phyloP scores from a whole-genome alignment of 768 basidiomycete genomes.

The Suillus plorans region DNA sequence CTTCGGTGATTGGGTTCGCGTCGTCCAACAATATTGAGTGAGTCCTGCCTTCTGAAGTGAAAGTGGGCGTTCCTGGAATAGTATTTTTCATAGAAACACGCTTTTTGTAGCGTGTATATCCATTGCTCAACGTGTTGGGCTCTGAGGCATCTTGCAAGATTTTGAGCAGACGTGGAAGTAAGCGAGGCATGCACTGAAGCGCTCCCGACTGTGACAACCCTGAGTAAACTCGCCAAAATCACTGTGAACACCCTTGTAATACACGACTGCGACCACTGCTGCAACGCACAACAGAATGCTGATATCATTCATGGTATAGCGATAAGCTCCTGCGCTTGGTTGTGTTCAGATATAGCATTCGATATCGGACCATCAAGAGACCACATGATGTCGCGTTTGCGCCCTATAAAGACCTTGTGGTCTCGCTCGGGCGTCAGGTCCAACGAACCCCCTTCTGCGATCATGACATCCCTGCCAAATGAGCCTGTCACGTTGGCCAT shows the following conservation, averaged over 20 bases:
- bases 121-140: slow-evolving; percentile 16
- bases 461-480: slow-evolving; percentile 10
- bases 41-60: slow-evolving; percentile 41
- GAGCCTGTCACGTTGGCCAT: slow-evolving; percentile 69
- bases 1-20: slow-evolving; percentile 53
- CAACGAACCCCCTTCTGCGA: slow-evolving; percentile 20
- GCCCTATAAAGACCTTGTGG: slow-evolving; percentile 37
- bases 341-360: not conserved
- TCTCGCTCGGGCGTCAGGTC: slow-evolving; percentile 27
- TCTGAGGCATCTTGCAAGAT: slow-evolving; percentile 34
- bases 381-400: slow-evolving; percentile 19
- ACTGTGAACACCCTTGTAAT: not conserved
- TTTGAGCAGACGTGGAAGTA: slow-evolving; percentile 64
- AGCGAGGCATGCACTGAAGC: slow-evolving; percentile 54
- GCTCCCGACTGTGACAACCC: not conserved
- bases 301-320: not conserved
- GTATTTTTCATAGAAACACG: slow-evolving; percentile 37
- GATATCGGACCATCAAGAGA: not conserved
- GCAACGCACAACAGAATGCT: not conserved
- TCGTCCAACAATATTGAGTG: slow-evolving; percentile 63
- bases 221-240: not conserved
- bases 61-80: slow-evolving; percentile 40
- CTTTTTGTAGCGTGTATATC: slow-evolving; percentile 13
- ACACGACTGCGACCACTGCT: not conserved
- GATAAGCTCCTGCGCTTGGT: not conserved